phyloP scores from a whole-genome alignment of 2,329 filamentous ascomycete species.

The Stagonosporopsis tanaceti region DNA sequence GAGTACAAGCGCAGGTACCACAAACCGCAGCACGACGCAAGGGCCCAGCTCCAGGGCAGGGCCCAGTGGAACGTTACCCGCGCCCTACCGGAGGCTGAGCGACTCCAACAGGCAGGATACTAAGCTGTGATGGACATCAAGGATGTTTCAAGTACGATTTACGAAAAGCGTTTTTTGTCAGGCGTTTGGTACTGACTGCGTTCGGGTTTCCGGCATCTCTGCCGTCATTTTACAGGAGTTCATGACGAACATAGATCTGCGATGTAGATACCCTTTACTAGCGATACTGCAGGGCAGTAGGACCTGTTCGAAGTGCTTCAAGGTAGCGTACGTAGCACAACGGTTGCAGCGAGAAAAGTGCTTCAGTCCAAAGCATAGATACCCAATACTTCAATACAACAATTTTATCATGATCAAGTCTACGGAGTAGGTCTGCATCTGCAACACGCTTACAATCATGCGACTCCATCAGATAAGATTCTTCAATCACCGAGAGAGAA shows the following conservation, averaged over 20 bases:
- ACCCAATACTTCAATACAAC: conserved; percentile 11
- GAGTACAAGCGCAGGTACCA: conserved; percentile 31
- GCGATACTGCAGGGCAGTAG: not conserved
- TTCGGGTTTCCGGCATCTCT: not conserved
- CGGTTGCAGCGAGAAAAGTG: conserved; percentile 1
- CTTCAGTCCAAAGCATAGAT: conserved; percentile 18
- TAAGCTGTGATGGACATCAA: conserved; percentile 34
- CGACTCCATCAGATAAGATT: conserved; percentile 8
- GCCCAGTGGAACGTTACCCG: conserved; percentile 35
- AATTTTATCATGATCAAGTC: not conserved
- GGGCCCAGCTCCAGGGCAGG: conserved; percentile 31
- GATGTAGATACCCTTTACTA: conserved; percentile 23
- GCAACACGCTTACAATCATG: not conserved
- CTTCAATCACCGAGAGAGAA: conserved; percentile 1
- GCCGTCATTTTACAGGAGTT: conserved; percentile 19
- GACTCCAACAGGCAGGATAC: conserved; percentile 49
- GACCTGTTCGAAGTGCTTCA: not conserved
- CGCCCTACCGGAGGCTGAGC: conserved; percentile 44
- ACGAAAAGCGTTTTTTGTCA: conserved; percentile 29
- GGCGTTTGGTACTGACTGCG: conserved; percentile 7
- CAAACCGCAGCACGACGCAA: conserved; percentile 38
- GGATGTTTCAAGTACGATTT: conserved; percentile 23
- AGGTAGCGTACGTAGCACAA: conserved; percentile 1
- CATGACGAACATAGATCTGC: conserved; percentile 9
- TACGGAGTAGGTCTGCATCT: not conserved